Conservation (phyloP, 352 stramenopile species). For the Pythium coloratum region DNA sequence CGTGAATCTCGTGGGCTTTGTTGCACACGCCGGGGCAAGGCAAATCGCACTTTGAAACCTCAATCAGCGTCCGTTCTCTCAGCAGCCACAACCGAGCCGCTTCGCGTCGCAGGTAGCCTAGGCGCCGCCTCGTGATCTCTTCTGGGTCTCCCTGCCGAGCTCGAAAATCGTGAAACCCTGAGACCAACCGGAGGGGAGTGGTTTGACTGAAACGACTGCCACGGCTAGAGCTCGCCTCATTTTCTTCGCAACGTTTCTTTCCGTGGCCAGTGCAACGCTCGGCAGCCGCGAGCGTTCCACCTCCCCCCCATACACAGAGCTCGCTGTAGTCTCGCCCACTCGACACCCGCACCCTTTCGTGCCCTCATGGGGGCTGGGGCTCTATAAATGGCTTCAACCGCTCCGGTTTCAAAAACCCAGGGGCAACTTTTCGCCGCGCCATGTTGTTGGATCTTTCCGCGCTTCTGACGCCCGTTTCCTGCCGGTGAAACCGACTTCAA, state of each 20-base stretch:
- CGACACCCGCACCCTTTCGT: constrained; percentile 21
- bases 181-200: constrained; percentile 13
- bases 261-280: constrained; percentile 23
- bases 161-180: constrained; percentile 12
- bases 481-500: constrained; percentile 30
- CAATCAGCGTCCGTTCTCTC: constrained; percentile 17
- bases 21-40: constrained; percentile 10
- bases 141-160: constrained; percentile 8
- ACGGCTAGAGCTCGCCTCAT: neutral
- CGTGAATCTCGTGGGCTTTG: neutral
- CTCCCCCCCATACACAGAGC: neutral
- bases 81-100: constrained; percentile 4
- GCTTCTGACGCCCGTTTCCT: constrained; percentile 16
- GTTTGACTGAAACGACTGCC: constrained; percentile 25
- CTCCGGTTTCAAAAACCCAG: constrained; percentile 14
- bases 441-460: constrained; percentile 18
- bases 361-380: neutral
- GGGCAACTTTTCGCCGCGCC: neutral
- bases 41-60: constrained; percentile 32
- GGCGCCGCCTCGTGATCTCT: constrained; percentile 9
- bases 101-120: constrained; percentile 2
- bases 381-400: constrained; percentile 21
- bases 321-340: neutral
- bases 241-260: constrained; percentile 29
- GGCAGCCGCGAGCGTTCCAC: neutral